Evolutionary conservation across 1,284 basidiomycete genomes (phyloP).

Genomic region (Pyrrhoderma noxium): DNA sequence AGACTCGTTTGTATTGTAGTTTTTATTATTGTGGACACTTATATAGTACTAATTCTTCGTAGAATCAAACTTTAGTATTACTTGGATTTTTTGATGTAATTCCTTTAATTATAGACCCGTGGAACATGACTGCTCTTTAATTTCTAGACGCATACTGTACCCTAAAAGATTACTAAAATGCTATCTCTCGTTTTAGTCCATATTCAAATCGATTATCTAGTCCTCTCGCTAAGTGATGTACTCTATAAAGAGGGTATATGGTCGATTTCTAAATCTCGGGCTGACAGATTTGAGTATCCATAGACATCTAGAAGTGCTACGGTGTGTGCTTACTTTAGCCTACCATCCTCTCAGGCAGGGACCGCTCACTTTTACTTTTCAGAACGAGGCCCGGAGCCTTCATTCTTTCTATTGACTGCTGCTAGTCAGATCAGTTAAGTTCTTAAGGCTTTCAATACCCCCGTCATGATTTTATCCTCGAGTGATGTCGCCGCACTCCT

Average conservation of each 20-base stretch:
- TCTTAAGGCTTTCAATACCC: not conserved
- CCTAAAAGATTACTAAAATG: too few relatives aligned
- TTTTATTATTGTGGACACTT: not conserved
- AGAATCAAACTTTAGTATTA: not conserved
- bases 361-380: slow-evolving; percentile 1
- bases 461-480: slow-evolving; percentile 23
- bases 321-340: not conserved
- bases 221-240: too few relatives aligned
- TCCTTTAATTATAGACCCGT: too few relatives aligned
- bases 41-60: not conserved
- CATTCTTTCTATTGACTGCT: slow-evolving; percentile 2
- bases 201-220: too few relatives aligned
- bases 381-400: slow-evolving; percentile 6
- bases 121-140: too few relatives aligned
- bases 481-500: slow-evolving; percentile 27
- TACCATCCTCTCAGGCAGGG: slow-evolving; percentile 11
- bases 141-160: too few relatives aligned
- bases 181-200: too few relatives aligned
- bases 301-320: too few relatives aligned
- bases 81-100: too few relatives aligned
- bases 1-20: slow-evolving; percentile 44
- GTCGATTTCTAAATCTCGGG: too few relatives aligned
- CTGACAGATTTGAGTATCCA: too few relatives aligned
- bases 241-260: too few relatives aligned
- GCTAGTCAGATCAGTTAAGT: not conserved